Conservation (phyloP, 768 basidiomycete species). For the Xanthoconium stramineum region DNA sequence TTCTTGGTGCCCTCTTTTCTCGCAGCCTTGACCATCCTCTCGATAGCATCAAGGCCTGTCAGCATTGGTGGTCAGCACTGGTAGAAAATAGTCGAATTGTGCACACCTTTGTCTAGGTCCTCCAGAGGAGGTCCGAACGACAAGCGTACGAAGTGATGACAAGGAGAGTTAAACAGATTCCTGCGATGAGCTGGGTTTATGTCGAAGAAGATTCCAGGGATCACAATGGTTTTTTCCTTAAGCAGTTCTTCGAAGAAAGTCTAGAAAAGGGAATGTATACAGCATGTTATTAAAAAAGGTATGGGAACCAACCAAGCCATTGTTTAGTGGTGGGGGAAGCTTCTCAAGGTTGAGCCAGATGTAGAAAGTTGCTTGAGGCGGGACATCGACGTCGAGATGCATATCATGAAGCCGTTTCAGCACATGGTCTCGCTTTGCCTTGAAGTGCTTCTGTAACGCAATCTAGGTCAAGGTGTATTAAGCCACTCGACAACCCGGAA, state of each 20-base stretch:
- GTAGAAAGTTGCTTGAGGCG: constrained; percentile 86
- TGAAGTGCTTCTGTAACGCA: constrained; percentile 88
- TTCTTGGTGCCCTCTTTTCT: constrained; percentile 54
- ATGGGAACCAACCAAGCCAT: constrained; percentile 63
- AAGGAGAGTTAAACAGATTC: constrained; percentile 87
- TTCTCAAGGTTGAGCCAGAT: constrained; percentile 87
- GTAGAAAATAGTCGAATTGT: not conserved
- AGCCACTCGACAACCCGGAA: not conserved
- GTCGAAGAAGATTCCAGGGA: constrained; percentile 89
- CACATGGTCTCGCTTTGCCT: constrained; percentile 86
- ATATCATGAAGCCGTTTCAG: constrained; percentile 76
- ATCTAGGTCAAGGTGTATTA: constrained; percentile 37
- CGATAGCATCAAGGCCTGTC: constrained; percentile 82
- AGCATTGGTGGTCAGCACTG: not conserved
- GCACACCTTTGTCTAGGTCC: constrained; percentile 70
- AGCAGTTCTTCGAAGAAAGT: constrained; percentile 94
- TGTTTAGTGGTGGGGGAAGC: constrained; percentile 80
- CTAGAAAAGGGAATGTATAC: constrained; percentile 28
- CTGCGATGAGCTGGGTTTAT: constrained; percentile 76
- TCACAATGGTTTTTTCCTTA: constrained; percentile 87
- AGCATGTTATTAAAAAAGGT: not conserved
- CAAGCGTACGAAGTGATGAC: constrained; percentile 85
- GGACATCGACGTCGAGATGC: constrained; percentile 71
- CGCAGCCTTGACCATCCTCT: constrained; percentile 67
- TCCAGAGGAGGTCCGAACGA: constrained; percentile 82